phyloP scores from a whole-genome alignment of 2,329 filamentous ascomycete species.

The Colletotrichum sp. region DNA sequence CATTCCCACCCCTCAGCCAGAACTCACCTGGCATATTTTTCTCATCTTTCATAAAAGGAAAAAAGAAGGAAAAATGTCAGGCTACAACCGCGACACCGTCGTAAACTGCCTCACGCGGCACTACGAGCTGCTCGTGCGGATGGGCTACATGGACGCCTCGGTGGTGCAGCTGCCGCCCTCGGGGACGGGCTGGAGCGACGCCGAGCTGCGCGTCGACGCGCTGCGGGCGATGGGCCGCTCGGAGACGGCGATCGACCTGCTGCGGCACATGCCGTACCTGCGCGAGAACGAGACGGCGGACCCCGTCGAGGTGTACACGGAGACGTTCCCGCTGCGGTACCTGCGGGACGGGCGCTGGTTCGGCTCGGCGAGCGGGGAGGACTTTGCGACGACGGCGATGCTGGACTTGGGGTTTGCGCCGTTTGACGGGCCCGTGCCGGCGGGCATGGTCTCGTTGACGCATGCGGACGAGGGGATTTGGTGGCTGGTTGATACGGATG shows the following conservation, averaged over 20 bases:
- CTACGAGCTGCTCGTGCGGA: constrained; percentile 17
- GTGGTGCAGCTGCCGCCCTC: constrained; percentile 6
- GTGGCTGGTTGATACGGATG: constrained; percentile 17
- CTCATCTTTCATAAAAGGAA: neutral
- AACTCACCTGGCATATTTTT: neutral
- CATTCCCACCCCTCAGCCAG: neutral
- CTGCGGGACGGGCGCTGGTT: constrained; percentile 19
- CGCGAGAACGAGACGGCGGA: constrained; percentile 13
- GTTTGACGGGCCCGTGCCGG: constrained; percentile 19
- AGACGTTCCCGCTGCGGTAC: constrained; percentile 18
- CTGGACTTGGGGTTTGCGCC: constrained; percentile 17
- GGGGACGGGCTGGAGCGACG: constrained; percentile 13
- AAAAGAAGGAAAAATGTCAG: neutral
- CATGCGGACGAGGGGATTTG: constrained; percentile 17
- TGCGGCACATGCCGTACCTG: constrained; percentile 17
- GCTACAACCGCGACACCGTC: constrained; percentile 1
- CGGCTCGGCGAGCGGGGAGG: neutral
- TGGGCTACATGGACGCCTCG: constrained; percentile 10
- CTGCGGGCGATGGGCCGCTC: constrained; percentile 22
- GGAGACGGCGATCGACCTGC: constrained; percentile 13
- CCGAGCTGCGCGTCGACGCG: constrained; percentile 16
- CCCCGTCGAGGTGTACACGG: constrained; percentile 13
- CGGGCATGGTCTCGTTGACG: constrained; percentile 18
- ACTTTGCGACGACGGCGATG: neutral
- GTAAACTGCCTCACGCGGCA: constrained; percentile 18